These are phyloP conservation scores for Immersiella caudata DNA, from an alignment of 495 filamentous ascomycete genomes.

Conservation along the genomic window DNA sequence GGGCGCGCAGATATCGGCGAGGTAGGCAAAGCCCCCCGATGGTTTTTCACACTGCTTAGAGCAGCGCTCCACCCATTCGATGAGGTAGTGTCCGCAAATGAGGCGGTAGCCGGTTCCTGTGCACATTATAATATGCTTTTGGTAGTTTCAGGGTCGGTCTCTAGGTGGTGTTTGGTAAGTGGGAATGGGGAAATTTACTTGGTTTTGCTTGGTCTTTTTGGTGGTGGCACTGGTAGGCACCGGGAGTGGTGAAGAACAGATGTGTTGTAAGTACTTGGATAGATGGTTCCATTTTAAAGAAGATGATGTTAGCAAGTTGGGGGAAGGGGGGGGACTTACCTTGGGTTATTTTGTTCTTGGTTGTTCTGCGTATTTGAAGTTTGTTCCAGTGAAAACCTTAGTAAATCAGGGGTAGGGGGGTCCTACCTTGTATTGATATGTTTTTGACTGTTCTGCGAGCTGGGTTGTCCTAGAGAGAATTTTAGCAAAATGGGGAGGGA, in stretches of 20 bases:
- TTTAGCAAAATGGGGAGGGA: too few relatives aligned
- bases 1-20: too few relatives aligned
- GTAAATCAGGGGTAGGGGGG: too few relatives aligned
- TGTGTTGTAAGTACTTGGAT: background rate
- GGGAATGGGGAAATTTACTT: background rate
- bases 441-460: too few relatives aligned
- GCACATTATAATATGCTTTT: background rate
- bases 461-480: too few relatives aligned
- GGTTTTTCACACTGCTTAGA: background rate
- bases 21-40: background rate
- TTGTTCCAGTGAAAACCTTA: too few relatives aligned
- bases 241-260: too few relatives aligned
- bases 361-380: too few relatives aligned
- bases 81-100: background rate
- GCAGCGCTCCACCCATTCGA: background rate
- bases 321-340: background rate
- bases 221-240: too few relatives aligned
- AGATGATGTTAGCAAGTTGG: background rate
- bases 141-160: background rate
- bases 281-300: background rate
- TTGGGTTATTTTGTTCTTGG: background rate
- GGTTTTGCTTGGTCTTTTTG: background rate
- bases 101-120: background rate
- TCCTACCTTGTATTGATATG: too few relatives aligned
- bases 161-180: background rate